A percentile compares a stretch with the other conserved stretches of the same genome.
Evolutionary conservation across 306 rosid species (phyloP).

Genomic region (Fragaria iinumae): DNA sequence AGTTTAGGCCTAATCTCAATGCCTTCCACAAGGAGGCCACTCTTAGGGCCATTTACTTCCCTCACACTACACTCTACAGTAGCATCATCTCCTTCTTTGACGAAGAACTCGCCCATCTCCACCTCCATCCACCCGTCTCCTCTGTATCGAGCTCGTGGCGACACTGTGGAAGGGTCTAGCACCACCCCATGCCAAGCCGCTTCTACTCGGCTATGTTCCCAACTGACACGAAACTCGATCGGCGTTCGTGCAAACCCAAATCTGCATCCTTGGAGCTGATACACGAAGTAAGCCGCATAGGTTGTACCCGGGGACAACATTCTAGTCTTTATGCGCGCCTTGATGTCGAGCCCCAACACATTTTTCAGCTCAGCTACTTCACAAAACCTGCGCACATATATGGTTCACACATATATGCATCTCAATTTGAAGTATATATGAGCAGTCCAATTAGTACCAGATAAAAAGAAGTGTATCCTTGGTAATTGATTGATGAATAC

Average conservation of each 20-base stretch:
- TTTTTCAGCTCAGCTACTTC: slow-evolving; percentile 19
- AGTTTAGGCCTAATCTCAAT: slow-evolving; percentile 40
- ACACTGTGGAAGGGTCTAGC: slow-evolving; percentile 10
- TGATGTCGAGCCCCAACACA: slow-evolving; percentile 26
- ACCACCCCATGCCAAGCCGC: background rate
- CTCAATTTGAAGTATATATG: background rate
- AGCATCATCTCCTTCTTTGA: slow-evolving; percentile 29
- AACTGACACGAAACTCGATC: background rate
- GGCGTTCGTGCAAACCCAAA: background rate
- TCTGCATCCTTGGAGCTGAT: background rate
- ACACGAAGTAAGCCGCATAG: slow-evolving; percentile 33
- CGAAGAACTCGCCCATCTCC: slow-evolving; percentile 38
- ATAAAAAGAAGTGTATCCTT: background rate
- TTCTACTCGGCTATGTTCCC: background rate
- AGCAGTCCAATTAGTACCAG: background rate
- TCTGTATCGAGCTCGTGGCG: background rate
- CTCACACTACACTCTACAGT: slow-evolving; percentile 11
- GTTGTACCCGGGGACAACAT: slow-evolving; percentile 25
- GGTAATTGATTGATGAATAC: slow-evolving; percentile 13
- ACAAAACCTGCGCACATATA: slow-evolving; percentile 16
- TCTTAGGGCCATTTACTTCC: background rate
- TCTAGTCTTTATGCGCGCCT: slow-evolving; percentile 22
- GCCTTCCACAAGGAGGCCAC: slow-evolving; percentile 38
- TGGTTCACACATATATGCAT: background rate
- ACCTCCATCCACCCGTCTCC: slow-evolving; percentile 32